Conservation (phyloP, 2,329 filamentous ascomycete genomes). For the Nannizziopsis barbatae region DNA sequence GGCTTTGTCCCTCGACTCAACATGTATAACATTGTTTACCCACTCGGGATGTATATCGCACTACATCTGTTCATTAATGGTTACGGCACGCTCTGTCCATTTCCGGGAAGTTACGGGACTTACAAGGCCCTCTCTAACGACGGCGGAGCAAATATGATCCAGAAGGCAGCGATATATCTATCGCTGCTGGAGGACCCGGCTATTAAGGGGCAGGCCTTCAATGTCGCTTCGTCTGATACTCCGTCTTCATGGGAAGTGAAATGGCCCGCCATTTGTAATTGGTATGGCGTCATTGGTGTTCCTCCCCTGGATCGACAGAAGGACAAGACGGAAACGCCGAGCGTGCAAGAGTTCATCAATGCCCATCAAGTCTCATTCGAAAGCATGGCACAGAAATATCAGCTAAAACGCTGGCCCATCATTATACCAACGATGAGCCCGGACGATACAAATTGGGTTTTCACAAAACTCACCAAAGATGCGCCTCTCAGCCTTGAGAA, state of each 20-base stretch:
- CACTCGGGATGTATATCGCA: slow-evolving; percentile 13
- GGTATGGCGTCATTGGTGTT: slow-evolving; percentile 10
- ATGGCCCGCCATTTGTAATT: slow-evolving; percentile 13
- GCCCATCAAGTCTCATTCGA: slow-evolving; percentile 7
- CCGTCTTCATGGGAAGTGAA: slow-evolving; percentile 12
- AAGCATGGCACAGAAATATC: slow-evolving; percentile 11
- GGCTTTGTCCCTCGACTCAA: slow-evolving; percentile 13
- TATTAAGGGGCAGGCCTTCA: slow-evolving; percentile 14
- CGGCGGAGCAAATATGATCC: slow-evolving; percentile 12
- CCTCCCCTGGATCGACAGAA: slow-evolving; percentile 9
- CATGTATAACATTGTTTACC: slow-evolving; percentile 11
- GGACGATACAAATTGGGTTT: slow-evolving; percentile 11
- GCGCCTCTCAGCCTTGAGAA: slow-evolving; percentile 10
- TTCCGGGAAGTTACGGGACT: slow-evolving; percentile 11
- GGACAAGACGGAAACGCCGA: slow-evolving; percentile 3
- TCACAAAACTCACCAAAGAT: slow-evolving; percentile 11
- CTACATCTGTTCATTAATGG: slow-evolving; percentile 13
- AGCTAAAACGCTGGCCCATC: slow-evolving; percentile 10
- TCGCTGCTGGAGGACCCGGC: not conserved
- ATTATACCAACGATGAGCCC: slow-evolving; percentile 11
- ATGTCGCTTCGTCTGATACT: slow-evolving; percentile 9
- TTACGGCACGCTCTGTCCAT: slow-evolving; percentile 7
- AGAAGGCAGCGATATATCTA: slow-evolving; percentile 12
- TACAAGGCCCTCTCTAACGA: slow-evolving; percentile 12
- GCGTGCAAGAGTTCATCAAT: slow-evolving; percentile 10